A percentile compares a stretch with the other conserved stretches of the same genome.
These are phyloP conservation scores for Trichoderma brevicompactum DNA, from an alignment of 2,329 filamentous ascomycete species.

Conservation along the genomic window DNA sequence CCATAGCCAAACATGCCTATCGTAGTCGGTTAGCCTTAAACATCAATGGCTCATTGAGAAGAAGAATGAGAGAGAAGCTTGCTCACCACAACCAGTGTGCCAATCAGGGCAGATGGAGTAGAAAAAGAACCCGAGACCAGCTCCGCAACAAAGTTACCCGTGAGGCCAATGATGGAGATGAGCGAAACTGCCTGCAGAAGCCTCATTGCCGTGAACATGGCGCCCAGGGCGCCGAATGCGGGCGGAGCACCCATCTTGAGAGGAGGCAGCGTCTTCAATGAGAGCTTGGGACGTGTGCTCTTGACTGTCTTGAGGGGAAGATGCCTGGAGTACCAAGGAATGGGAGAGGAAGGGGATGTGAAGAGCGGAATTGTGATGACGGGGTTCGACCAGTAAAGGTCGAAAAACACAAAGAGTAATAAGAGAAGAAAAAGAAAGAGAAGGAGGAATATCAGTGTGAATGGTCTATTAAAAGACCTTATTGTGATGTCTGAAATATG, in stretches of 20 bases:
- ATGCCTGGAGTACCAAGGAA: conserved; percentile 50
- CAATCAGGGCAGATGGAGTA: conserved; percentile 74
- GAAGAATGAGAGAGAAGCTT: conserved; percentile 52
- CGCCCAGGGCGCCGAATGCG: conserved; percentile 72
- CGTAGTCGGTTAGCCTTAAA: neutral
- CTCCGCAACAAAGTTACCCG: conserved; percentile 78
- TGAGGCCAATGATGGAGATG: conserved; percentile 77
- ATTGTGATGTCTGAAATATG: neutral
- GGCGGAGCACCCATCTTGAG: conserved; percentile 52
- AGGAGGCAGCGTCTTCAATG: conserved; percentile 45
- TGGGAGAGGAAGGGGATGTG: conserved; percentile 37
- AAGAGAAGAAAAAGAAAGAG: conserved; percentile 30
- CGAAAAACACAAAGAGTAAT: conserved; percentile 14
- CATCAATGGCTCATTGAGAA: neutral
- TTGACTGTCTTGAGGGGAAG: conserved; percentile 48
- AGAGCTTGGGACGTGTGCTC: conserved; percentile 48
- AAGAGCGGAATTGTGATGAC: conserved; percentile 43
- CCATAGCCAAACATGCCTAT: conserved; percentile 69
- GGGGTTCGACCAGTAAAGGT: conserved; percentile 10
- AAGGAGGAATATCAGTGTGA: conserved; percentile 35
- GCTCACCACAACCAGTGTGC: conserved; percentile 78
- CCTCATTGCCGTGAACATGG: conserved; percentile 76
- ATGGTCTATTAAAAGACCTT: conserved; percentile 25
- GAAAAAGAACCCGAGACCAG: conserved; percentile 69
- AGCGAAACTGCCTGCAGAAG: conserved; percentile 72